phyloP scores from a whole-genome alignment of 78 protist genomes.

The Dictyostelium intermedium region DNA sequence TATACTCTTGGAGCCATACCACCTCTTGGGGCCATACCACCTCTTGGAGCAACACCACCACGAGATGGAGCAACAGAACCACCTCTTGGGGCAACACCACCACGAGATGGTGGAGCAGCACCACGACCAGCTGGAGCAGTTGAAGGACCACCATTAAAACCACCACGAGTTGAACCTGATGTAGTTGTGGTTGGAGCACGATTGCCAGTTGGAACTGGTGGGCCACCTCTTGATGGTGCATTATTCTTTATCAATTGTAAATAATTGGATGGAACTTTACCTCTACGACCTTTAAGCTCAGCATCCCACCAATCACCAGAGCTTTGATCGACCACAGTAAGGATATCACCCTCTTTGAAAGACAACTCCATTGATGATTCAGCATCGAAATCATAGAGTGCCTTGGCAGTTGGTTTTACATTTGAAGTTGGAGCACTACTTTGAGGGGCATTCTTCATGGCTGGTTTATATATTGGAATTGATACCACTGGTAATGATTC shows the following conservation, averaged over 20 bases:
- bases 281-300: slow-evolving; percentile 45
- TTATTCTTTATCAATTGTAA: slow-evolving; percentile 19
- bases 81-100: slow-evolving; percentile 41
- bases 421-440: not conserved
- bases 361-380: slow-evolving; percentile 73
- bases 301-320: slow-evolving; percentile 78
- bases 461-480: slow-evolving; percentile 56
- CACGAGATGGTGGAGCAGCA: slow-evolving; percentile 25
- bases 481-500: slow-evolving; percentile 67
- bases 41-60: slow-evolving; percentile 23
- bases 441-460: slow-evolving; percentile 55
- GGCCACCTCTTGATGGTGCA: not conserved
- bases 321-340: slow-evolving; percentile 51
- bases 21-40: slow-evolving; percentile 51
- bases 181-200: slow-evolving; percentile 33
- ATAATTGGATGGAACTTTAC: slow-evolving; percentile 79
- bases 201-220: not conserved
- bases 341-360: slow-evolving; percentile 79
- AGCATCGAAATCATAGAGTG: slow-evolving; percentile 84
- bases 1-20: slow-evolving; percentile 41
- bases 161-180: slow-evolving; percentile 33
- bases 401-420: slow-evolving; percentile 70
- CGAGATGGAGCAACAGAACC: slow-evolving; percentile 11
- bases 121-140: slow-evolving; percentile 47
- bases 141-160: slow-evolving; percentile 6